Evolutionary conservation across 1,284 basidiomycete species (phyloP), one percentile per base, ranked within the genome.

Genomic region (Cryptococcus sp.): DNA sequence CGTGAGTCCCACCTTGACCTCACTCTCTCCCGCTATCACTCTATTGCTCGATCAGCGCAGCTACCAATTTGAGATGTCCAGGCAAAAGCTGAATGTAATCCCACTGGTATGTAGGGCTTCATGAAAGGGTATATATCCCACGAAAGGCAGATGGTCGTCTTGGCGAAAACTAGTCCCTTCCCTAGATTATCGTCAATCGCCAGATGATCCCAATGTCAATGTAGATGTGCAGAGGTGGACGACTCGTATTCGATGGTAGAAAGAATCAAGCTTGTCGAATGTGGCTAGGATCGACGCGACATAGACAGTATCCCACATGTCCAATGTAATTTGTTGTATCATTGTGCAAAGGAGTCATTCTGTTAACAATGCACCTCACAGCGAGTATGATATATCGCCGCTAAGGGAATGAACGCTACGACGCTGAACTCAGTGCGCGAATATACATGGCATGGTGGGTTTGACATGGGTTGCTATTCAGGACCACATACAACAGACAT

Each of bases 121-220:
- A 88, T 98, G 75, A 85, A 89, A 57, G 95, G 95, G 5, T 98
- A 98, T 77, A 95, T 99, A 70, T 93, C 91, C 47, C 95, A 99
- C 72, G 91, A 92, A 72, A 89, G 89, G 75, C 88, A 91, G 78
- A 91, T 89, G 83, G 88, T 97, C 3, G 95, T 99, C 3, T 77
- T 99, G 52, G 86, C 90, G 1, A 86, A 86, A 63, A 84, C 83
- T 15, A 88, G 88, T 64, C 85, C 93, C 0, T 98, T 98, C 73
- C 93, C 94, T 0, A 59, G 65, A 26, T 61, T 80, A n/a, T 52
- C 58, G 3, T 59, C 64, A 1, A 69, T 75, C 17, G 46, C 67
- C 11, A 55, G 72, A 52, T 75, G 56, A 44, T 16, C 4, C 8
- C 29, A 10, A 44, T 44, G 5, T 43, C 5, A 44, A 2, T 10